phyloP scores from a whole-genome alignment of 441 rosid species.

The Arabidopsis lyrata region DNA sequence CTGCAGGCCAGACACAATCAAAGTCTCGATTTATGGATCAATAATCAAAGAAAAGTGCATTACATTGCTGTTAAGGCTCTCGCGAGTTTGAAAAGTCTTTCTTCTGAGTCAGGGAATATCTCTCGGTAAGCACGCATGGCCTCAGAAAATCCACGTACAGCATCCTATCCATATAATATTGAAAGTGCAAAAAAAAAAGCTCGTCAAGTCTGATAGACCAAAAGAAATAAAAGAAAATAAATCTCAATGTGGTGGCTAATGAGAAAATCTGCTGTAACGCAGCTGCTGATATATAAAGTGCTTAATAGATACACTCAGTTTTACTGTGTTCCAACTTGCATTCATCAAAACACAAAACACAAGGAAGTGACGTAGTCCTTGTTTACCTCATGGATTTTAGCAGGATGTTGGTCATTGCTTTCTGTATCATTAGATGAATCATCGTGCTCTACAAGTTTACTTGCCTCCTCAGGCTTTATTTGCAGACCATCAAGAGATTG shows the following conservation, averaged over 20 bases:
- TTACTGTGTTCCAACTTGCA: constrained; percentile 9
- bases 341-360: constrained; percentile 28
- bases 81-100: constrained; percentile 78
- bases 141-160: constrained; percentile 85
- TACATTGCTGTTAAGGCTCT: constrained; percentile 76
- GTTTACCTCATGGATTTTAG: constrained; percentile 68
- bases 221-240: constrained; percentile 26
- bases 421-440: constrained; percentile 53
- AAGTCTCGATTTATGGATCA: constrained; percentile 20
- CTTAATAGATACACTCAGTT: constrained; percentile 24
- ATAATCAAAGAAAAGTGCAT: constrained; percentile 35
- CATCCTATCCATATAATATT: constrained; percentile 55
- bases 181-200: constrained; percentile 11
- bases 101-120: constrained; percentile 93
- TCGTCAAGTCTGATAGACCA: constrained; percentile 36
- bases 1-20: constrained; percentile 7
- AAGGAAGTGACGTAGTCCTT: constrained; percentile 27
- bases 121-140: constrained; percentile 89
- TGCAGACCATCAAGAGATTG: constrained; percentile 83
- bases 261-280: constrained; percentile 5
- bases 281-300: constrained; percentile 17
- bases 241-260: constrained; percentile 30
- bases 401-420: constrained; percentile 44
- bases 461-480: constrained; percentile 61
- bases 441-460: constrained; percentile 51